Conservation (phyloP, 495 filamentous ascomycete species). For the Sabuloglossum arenarium region DNA sequence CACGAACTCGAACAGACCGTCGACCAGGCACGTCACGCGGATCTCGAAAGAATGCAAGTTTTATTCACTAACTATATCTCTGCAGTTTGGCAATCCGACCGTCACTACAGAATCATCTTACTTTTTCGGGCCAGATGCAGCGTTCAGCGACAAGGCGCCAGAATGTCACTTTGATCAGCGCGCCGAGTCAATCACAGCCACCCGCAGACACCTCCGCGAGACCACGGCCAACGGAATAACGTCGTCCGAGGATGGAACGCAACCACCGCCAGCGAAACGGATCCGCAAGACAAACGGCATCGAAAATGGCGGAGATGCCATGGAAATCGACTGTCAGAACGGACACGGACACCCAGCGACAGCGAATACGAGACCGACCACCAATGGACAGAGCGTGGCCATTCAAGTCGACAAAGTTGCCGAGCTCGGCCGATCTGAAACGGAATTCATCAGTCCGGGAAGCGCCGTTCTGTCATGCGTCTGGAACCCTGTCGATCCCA, state of each 20-base stretch:
- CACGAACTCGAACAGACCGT: conserved; percentile 43
- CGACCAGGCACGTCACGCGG: conserved; percentile 26
- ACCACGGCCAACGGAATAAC: not conserved
- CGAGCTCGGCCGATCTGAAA: conserved; percentile 37
- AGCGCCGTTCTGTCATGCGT: conserved; percentile 38
- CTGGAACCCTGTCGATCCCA: conserved; percentile 61
- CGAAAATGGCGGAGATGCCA: conserved; percentile 10
- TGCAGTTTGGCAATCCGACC: conserved; percentile 24
- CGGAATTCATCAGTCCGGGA: conserved; percentile 23
- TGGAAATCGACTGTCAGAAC: conserved; percentile 12
- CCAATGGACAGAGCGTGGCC: conserved; percentile 45
- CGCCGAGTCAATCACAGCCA: too few relatives aligned
- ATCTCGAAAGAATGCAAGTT: conserved; percentile 3
- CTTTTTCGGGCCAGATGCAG: conserved; percentile 30
- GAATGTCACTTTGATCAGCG: conserved; percentile 3
- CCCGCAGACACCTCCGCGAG: not conserved
- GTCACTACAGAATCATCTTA: conserved; percentile 20
- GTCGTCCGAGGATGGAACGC: not conserved
- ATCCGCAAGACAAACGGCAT: conserved; percentile 14
- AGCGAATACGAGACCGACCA: conserved; percentile 26
- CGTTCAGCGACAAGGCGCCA: conserved; percentile 15
- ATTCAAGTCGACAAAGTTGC: conserved; percentile 49
- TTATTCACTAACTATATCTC: conserved; percentile 5
- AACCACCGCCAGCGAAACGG: conserved; percentile 1
- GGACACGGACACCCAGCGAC: not conserved